These are phyloP conservation scores for Capillidium rhysosporum DNA, from an alignment of 371 early-diverging fungal species.

Conservation along the genomic window DNA sequence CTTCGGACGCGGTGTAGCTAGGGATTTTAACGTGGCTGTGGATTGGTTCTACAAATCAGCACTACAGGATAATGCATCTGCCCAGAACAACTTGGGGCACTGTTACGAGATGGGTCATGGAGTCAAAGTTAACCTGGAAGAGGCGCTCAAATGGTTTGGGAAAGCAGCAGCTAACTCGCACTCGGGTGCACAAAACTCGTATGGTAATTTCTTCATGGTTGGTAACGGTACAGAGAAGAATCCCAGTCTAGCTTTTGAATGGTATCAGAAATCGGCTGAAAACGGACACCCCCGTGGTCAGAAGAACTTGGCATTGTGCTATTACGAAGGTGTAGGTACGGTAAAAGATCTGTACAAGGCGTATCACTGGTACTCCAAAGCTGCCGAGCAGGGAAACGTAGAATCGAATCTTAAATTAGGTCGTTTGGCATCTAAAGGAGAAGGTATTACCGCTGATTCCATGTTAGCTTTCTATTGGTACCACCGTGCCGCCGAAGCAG, in stretches of 20 bases:
- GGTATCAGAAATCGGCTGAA: conserved; percentile 12
- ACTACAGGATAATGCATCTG: conserved; percentile 60
- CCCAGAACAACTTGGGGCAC: conserved; percentile 70
- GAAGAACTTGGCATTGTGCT: conserved; percentile 55
- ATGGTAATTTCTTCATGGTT: conserved; percentile 51
- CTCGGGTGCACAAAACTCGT: conserved; percentile 54
- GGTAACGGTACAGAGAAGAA: conserved; percentile 44
- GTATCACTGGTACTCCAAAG: conserved; percentile 35
- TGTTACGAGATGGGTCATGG: conserved; percentile 75
- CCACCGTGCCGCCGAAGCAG: conserved; percentile 32
- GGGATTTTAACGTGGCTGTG: conserved; percentile 43
- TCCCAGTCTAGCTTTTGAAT: conserved; percentile 12
- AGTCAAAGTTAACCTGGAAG: conserved; percentile 24
- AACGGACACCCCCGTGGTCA: conserved; percentile 38
- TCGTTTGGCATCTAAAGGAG: conserved; percentile 57
- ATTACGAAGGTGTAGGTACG: conserved; percentile 54
- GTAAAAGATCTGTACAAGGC: conserved; percentile 33
- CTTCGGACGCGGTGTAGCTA: conserved; percentile 49
- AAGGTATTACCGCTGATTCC: conserved; percentile 41
- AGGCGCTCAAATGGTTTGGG: conserved; percentile 55
- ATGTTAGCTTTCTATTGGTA: conserved; percentile 32
- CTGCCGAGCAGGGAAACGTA: conserved; percentile 38
- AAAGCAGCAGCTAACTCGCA: conserved; percentile 38
- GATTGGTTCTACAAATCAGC: conserved; percentile 65
- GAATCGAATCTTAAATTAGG: conserved; percentile 46